A percentile compares a stretch with the other conserved stretches of the same genome.
phyloP scores from a whole-genome alignment of 768 basidiomycete species.

The Gymnopilus dilepis region DNA sequence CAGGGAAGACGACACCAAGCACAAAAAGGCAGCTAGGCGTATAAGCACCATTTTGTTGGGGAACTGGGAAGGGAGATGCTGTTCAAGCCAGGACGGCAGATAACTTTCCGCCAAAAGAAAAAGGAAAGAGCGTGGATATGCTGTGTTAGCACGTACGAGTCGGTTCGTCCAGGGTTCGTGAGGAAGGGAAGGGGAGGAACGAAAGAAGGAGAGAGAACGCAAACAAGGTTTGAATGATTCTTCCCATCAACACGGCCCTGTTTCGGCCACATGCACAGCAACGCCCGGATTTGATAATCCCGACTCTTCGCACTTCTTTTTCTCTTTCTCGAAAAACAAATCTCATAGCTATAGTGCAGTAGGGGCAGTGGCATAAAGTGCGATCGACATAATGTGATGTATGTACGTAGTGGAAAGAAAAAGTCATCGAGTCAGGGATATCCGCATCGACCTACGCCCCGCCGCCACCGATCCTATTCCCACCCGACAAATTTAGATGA shows the following conservation, averaged over 20 bases:
- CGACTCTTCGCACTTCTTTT: background rate
- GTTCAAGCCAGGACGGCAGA: slow-evolving; percentile 29
- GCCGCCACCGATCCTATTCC: background rate
- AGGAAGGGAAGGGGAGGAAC: slow-evolving; percentile 22
- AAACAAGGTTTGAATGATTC: slow-evolving; percentile 12
- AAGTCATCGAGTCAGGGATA: background rate
- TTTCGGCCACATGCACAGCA: slow-evolving; percentile 5
- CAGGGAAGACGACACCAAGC: slow-evolving; percentile 31
- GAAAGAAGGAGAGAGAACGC: slow-evolving; percentile 18
- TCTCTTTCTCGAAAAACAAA: background rate
- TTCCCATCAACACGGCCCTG: slow-evolving; percentile 14
- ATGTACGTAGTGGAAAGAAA: background rate
- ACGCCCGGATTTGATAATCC: slow-evolving; percentile 1
- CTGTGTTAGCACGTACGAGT: slow-evolving; percentile 15
- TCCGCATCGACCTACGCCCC: background rate
- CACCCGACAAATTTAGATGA: slow-evolving; percentile 65
- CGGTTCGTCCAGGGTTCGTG: slow-evolving; percentile 24
- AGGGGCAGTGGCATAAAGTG: background rate
- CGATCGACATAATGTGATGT: background rate
- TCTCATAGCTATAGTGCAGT: background rate
- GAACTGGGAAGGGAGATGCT: slow-evolving; percentile 32
- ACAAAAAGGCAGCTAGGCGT: slow-evolving; percentile 34
- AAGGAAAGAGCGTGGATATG: slow-evolving; percentile 49
- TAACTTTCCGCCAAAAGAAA: slow-evolving; percentile 30
- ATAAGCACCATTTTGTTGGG: slow-evolving; percentile 29